These are phyloP conservation scores for Phytophthora foliorum DNA, from an alignment of 352 stramenopile species.

Conservation along the genomic window DNA sequence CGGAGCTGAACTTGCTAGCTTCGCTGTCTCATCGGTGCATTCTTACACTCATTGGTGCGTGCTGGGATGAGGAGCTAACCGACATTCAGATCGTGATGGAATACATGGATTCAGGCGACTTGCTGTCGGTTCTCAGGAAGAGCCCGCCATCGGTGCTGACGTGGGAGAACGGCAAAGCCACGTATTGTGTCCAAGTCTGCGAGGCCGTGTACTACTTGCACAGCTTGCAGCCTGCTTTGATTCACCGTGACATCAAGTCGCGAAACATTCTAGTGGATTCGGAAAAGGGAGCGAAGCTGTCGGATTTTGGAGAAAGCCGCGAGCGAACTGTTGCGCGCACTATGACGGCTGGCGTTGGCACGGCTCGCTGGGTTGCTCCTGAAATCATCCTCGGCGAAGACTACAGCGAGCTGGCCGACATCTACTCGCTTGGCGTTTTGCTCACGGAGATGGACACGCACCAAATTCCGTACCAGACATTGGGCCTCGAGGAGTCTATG, in stretches of 20 bases:
- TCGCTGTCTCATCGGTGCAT: conserved; percentile 82
- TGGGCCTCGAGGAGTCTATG: conserved; percentile 77
- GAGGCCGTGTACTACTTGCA: conserved; percentile 92
- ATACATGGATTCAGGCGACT: conserved; percentile 81
- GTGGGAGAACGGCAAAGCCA: conserved; percentile 71
- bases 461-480: conserved; percentile 74
- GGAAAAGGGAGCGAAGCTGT: conserved; percentile 77
- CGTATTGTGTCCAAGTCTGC: conserved; percentile 83
- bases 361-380: conserved; percentile 77
- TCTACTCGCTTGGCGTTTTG: conserved; percentile 79
- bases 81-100: conserved; percentile 86
- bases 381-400: conserved; percentile 85
- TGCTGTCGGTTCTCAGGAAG: conserved; percentile 68
- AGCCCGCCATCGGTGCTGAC: conserved; percentile 54
- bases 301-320: conserved; percentile 80
- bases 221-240: conserved; percentile 85
- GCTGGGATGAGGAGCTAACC: conserved; percentile 73
- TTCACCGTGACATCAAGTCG: conserved; percentile 94
- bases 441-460: conserved; percentile 80
- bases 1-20: conserved; percentile 86
- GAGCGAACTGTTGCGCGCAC: conserved; percentile 80
- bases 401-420: conserved; percentile 77
- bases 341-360: conserved; percentile 82
- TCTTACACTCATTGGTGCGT: conserved; percentile 74
- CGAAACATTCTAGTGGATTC: conserved; percentile 91